Percentiles rank a stretch among this genome's conserved stretches.
phyloP scores from a whole-genome alignment of 1,139 yeast species.

The Yamadazyma triangularis region DNA sequence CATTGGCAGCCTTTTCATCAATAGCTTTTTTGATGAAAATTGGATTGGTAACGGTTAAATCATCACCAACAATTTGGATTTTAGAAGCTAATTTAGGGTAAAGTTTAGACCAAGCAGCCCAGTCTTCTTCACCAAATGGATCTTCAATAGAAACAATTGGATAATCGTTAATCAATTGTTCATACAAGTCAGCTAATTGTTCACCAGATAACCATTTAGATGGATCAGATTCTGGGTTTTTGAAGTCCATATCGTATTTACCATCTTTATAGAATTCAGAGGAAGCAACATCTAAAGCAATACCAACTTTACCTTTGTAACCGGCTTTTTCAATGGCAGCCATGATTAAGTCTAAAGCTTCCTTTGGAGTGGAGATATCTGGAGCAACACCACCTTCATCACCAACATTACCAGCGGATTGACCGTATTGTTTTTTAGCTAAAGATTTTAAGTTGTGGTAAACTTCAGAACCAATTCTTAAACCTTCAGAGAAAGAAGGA shows the following conservation, averaged over 20 bases:
- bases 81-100: constrained; percentile 55
- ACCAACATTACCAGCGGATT: constrained; percentile 94
- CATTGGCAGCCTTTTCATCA: constrained; percentile 84
- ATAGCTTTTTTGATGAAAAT: constrained; percentile 81
- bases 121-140: constrained; percentile 95
- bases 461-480: constrained; percentile 88
- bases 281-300: constrained; percentile 87
- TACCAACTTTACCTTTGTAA: constrained; percentile 76
- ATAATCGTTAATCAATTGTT: constrained; percentile 67
- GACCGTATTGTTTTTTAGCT: constrained; percentile 84
- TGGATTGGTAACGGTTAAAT: constrained; percentile 93
- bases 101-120: constrained; percentile 89
- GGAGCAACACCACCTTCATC: constrained; percentile 99
- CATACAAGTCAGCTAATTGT: constrained; percentile 75
- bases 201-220: constrained; percentile 80
- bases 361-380: constrained; percentile 79
- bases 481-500: constrained; percentile 75
- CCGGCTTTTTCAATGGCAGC: constrained; percentile 83
- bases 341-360: constrained; percentile 84
- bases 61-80: constrained; percentile 87
- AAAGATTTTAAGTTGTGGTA: constrained; percentile 83
- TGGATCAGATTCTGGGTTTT: constrained; percentile 80
- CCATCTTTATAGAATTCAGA: constrained; percentile 91
- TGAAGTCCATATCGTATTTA: constrained; percentile 89
- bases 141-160: constrained; percentile 94